Evolutionary conservation across 2,329 filamentous ascomycete genomes (phyloP), one percentile per base, ranked within the genome.

Genomic region (Drechslerella stenobrocha): DNA sequence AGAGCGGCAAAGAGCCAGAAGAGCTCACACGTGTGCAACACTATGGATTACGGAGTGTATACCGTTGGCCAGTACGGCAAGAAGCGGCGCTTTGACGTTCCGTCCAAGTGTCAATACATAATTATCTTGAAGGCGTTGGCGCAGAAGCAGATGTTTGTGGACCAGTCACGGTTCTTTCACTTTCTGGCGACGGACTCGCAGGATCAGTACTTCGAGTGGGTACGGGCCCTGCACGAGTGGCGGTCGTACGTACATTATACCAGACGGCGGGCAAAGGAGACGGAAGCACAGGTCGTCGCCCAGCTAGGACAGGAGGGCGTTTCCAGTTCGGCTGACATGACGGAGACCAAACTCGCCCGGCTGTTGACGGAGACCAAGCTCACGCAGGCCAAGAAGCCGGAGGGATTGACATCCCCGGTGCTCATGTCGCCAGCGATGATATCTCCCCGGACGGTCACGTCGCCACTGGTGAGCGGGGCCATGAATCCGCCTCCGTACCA

Each of bases 31-130:
- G 61, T 66, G 15, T 66, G 61, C 53, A 66, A 66, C 23, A 53
- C 59, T 23, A 66, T 66, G 61, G 61, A 66, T 26, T 66, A 66
- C 23, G 61, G 61, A 2, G 50, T 66, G 2, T 66, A 59, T 34
- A 66, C 61, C 23, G 61, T 66, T 18, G 61, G 61, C n/a, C 61
- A 66, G 28, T 66, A 66, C 26, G 61, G 61, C 11, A 66, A 59
- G 48, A 66, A 66, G 53, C 30, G 61, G 23, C 23, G 55, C 15
- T 66, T 66, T 28, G 61, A 66, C 37, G 53, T 51, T 11, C 61
- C 61, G 5, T 66, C 61, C 9, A 66, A 66, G 22, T 66, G 61
- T 30, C 61, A 66, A 24, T 66, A 66, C 45, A 66, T 66, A 18
- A 66, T 66, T 26, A 59, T 66, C 44, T 52, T 66, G 53, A 66